Evolutionary conservation across 768 basidiomycete genomes (phyloP).

Genomic region (Kwoniella sp.): DNA sequence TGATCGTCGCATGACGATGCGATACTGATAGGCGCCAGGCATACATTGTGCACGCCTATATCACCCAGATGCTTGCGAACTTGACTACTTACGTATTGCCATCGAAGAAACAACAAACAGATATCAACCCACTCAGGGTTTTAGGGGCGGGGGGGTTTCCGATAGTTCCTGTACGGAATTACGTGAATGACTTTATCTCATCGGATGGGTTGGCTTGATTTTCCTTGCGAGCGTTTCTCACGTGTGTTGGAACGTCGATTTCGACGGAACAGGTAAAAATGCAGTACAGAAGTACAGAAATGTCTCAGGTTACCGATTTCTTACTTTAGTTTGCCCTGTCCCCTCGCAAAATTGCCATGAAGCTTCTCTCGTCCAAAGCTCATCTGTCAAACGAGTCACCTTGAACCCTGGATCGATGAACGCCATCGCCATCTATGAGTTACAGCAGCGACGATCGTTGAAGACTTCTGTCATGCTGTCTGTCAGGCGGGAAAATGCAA

Average conservation of each 20-base stretch:
- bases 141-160: too few relatives aligned
- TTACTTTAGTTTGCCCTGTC: background rate
- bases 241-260: background rate
- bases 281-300: background rate
- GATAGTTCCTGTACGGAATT: background rate
- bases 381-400: background rate
- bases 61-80: too few relatives aligned
- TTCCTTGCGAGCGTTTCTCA: background rate
- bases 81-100: too few relatives aligned
- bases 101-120: too few relatives aligned
- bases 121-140: too few relatives aligned
- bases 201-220: background rate
- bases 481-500: too few relatives aligned
- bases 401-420: background rate
- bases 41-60: too few relatives aligned
- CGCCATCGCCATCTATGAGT: background rate
- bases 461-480: background rate
- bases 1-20: too few relatives aligned
- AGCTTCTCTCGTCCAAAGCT: background rate
- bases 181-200: background rate
- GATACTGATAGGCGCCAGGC: too few relatives aligned
- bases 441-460: background rate
- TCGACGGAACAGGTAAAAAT: slow-evolving; percentile 2
- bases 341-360: background rate
- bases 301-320: slow-evolving; percentile 8